Evolutionary conservation across 208 protist species (phyloP).

Genomic region (Spongospora subterranea): DNA sequence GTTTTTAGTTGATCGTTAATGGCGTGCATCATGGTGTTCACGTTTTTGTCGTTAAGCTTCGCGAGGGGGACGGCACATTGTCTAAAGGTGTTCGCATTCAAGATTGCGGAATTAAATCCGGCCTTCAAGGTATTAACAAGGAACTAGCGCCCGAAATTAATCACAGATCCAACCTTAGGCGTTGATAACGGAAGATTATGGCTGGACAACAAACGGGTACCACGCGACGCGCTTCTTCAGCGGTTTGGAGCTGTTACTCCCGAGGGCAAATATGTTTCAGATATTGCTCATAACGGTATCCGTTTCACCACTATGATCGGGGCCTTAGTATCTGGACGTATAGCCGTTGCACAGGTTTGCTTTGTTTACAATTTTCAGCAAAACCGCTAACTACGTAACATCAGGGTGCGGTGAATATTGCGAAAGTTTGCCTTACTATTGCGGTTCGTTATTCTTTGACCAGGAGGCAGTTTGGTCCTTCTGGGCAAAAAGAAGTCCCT

Average conservation of each 20-base stretch:
- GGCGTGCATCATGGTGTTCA: constrained; percentile 47
- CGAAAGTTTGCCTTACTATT: constrained; percentile 25
- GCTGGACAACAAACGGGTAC: constrained; percentile 39
- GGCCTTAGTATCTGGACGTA: constrained; percentile 16
- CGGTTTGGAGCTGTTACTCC: background rate
- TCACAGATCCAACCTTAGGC: background rate
- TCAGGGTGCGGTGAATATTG: constrained; percentile 32
- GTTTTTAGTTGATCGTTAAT: too few relatives aligned
- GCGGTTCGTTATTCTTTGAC: constrained; percentile 31
- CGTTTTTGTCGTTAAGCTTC: background rate
- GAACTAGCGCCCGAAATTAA: background rate
- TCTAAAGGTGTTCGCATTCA: background rate
- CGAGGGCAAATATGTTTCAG: background rate
- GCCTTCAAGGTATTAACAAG: background rate
- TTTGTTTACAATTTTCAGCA: background rate
- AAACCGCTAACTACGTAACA: background rate
- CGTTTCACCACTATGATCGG: constrained; percentile 46
- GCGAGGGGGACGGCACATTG: background rate
- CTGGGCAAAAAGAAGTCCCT: background rate
- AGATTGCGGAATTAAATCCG: constrained; percentile 49
- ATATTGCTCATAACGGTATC: constrained; percentile 45
- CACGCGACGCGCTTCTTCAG: background rate
- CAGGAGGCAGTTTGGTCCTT: background rate
- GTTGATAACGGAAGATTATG: constrained; percentile 39
- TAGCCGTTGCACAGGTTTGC: constrained; percentile 29